Evolutionary conservation across 345 rosid genomes (phyloP), one percentile per base, ranked within the genome.

Genomic region (Camelina sativa): DNA sequence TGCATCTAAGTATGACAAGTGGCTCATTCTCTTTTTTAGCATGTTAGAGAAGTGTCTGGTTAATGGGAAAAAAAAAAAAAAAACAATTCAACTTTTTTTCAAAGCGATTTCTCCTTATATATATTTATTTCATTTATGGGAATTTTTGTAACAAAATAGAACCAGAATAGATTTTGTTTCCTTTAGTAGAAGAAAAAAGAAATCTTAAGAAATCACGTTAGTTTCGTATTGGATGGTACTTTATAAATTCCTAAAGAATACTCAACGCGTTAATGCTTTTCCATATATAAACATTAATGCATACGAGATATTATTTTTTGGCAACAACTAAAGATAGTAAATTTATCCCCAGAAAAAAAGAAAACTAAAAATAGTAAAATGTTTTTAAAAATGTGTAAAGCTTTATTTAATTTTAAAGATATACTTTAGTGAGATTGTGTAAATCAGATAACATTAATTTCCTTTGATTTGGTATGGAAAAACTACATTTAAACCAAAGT

Each of bases 41-140:
- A 19, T 25, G 70, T 63, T 73, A 63, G 55, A 53, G 12, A 63
- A 63, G 62, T 62, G 46, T 28, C 19, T 62, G 6, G 58, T 51
- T 12, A 11, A 40, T 7, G 16, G 4, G 17, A 41, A 41, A 5
- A 32, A 32, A 32, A 4, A 30, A 30, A 46, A 43, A 52, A 15
- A 66, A 40, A n/a, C n/a, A n/a, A n/a, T n/a, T n/a, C 8, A 12
- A 20, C 8, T 20, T 62, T 16, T 2, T 7, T 62, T 16, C 13
- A 43, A 41, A 22, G 12, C 20, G 20, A 34, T 41, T 62, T 62
- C 51, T 38, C 4, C 5, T 34, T 19, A 37, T 11, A 60, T 15
- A 8, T 43, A 8, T 6, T 25, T 10, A 6, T 7, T 51, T 51
- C 20, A 8, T 66, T 37, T 52, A 25, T 67, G 10, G n/a, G 52